phyloP scores from a whole-genome alignment of 257 asterid species.

The Solanum piurae region DNA sequence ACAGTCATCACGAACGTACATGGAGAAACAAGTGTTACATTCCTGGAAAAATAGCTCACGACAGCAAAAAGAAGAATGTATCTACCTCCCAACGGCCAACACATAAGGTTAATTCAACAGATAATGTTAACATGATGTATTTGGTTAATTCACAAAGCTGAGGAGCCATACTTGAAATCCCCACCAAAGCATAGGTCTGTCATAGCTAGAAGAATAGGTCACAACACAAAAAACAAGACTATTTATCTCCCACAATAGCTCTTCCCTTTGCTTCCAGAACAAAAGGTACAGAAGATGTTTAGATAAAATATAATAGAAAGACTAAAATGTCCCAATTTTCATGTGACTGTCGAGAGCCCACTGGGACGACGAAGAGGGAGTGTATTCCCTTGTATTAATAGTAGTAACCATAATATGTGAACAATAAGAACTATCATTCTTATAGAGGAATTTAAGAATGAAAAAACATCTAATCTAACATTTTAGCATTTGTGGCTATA shows the following conservation, averaged over 20 bases:
- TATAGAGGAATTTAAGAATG: not conserved
- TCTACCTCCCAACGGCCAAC: not conserved
- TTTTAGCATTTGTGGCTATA: not conserved
- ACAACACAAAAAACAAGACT: not conserved
- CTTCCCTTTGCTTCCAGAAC: not conserved
- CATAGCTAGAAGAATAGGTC: not conserved
- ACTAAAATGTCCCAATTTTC: not conserved
- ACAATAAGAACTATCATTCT: not conserved
- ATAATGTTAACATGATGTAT: not conserved
- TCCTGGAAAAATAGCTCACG: not conserved
- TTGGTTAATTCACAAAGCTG: not conserved
- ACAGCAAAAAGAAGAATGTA: not conserved
- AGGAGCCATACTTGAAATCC: not conserved
- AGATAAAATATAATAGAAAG: not conserved
- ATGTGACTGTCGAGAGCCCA: not conserved
- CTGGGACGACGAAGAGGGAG: not conserved
- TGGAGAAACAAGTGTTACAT: not conserved
- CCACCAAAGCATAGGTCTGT: not conserved
- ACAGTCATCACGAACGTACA: not conserved
- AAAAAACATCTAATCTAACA: not conserved
- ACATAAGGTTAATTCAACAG: not conserved
- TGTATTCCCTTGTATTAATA: not conserved
- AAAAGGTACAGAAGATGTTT: not conserved
- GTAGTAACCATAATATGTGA: not conserved
- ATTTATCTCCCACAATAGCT: not conserved